Evolutionary conservation across 2,329 filamentous ascomycete genomes (phyloP).

Genomic region (Westerdykella ornata): DNA sequence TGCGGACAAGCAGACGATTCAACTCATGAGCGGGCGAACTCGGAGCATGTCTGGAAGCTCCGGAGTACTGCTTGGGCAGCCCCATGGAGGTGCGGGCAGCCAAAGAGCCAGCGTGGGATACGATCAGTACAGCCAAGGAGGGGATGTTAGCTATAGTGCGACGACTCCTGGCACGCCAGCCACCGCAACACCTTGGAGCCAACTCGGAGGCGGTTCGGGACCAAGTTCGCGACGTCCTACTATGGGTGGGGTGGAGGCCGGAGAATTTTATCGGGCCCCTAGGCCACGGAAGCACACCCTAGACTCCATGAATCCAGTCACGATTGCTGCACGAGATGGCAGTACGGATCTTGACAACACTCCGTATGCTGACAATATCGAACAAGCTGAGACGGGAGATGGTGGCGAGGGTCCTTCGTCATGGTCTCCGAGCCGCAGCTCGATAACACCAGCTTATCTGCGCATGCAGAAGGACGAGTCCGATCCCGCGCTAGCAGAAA

Average conservation of each 20-base stretch:
- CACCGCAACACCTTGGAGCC: slow-evolving; percentile 66
- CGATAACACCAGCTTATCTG: slow-evolving; percentile 46
- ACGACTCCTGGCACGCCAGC: slow-evolving; percentile 66
- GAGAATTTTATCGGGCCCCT: slow-evolving; percentile 85
- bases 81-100: slow-evolving; percentile 35
- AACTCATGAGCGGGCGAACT: slow-evolving; percentile 48
- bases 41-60: slow-evolving; percentile 58
- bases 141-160: slow-evolving; percentile 49
- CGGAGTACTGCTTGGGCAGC: slow-evolving; percentile 53
- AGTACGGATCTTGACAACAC: slow-evolving; percentile 44
- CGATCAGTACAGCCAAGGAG: slow-evolving; percentile 48
- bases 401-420: slow-evolving; percentile 31
- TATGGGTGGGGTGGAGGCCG: slow-evolving; percentile 27
- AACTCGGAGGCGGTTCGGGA: slow-evolving; percentile 47
- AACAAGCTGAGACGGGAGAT: slow-evolving; percentile 28
- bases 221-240: slow-evolving; percentile 39
- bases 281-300: slow-evolving; percentile 59
- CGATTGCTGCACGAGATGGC: slow-evolving; percentile 39
- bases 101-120: slow-evolving; percentile 47
- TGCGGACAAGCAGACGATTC: slow-evolving; percentile 56
- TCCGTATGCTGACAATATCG: slow-evolving; percentile 42
- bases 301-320: slow-evolving; percentile 42
- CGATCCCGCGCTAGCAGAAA: slow-evolving; percentile 49
- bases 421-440: slow-evolving; percentile 21
- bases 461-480: slow-evolving; percentile 44